Evolutionary conservation across 2,329 filamentous ascomycete species (phyloP).

Genomic region (Ceratocystis smalleyi): DNA sequence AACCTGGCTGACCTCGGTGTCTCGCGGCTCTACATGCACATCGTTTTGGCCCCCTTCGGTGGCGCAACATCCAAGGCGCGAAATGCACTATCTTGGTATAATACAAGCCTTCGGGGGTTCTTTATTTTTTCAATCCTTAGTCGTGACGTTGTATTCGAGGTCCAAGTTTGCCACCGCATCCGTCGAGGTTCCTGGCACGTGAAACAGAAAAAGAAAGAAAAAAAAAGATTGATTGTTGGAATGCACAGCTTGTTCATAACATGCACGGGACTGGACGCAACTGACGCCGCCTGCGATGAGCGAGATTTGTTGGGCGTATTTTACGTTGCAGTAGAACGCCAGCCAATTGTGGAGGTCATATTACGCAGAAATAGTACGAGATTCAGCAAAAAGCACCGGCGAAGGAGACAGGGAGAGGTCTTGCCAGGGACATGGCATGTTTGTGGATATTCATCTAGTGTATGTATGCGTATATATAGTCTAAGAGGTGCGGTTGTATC

Average conservation of each 20-base stretch:
- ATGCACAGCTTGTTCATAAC: background rate
- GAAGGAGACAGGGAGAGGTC: background rate
- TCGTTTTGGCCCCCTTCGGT: background rate
- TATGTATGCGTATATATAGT: background rate
- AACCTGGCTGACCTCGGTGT: constrained; percentile 33
- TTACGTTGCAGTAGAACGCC: too few species aligned
- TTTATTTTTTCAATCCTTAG: background rate
- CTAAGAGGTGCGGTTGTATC: background rate
- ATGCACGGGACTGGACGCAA: too few species aligned
- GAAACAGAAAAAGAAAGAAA: background rate
- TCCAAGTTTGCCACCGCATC: background rate
- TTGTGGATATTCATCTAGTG: background rate
- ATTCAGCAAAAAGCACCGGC: too few species aligned
- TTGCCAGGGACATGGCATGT: too few species aligned
- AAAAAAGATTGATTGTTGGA: background rate
- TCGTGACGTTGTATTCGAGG: background rate
- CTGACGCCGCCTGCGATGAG: too few species aligned
- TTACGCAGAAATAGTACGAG: too few species aligned
- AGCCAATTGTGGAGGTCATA: too few species aligned
- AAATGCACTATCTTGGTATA: background rate
- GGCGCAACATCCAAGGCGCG: background rate
- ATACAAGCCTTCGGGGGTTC: background rate
- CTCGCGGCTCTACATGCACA: background rate
- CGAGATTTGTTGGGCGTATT: too few species aligned
- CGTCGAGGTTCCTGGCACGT: background rate